Conservation (phyloP, 2,329 filamentous ascomycete genomes). For the Aspergillus neotritici region DNA sequence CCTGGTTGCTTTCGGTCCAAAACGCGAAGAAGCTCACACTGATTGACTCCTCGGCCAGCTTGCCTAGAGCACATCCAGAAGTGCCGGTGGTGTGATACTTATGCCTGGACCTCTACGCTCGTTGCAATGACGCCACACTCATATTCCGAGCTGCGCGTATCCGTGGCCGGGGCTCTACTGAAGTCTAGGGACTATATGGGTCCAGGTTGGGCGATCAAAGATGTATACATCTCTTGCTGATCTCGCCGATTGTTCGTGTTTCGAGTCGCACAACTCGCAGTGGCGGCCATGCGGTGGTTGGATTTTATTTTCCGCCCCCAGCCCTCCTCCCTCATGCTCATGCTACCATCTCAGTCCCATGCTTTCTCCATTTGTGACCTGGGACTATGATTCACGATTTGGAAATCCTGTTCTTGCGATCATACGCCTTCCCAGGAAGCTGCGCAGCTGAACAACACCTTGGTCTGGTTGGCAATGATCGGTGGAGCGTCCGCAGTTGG, state of each 20-base stretch:
- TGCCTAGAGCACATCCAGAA: conserved; percentile 1
- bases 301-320: conserved; percentile 21
- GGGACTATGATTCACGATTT: too few relatives aligned
- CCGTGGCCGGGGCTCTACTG: conserved; percentile 6
- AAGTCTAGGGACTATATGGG: conserved; percentile 1
- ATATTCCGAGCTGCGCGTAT: conserved; percentile 14
- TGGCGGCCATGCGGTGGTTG: conserved; percentile 29
- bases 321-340: background rate
- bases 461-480: conserved; percentile 13
- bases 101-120: conserved; percentile 1
- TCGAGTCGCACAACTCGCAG: conserved; percentile 21
- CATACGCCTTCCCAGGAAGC: background rate
- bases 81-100: conserved; percentile 1
- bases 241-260: conserved; percentile 13
- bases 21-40: too few relatives aligned
- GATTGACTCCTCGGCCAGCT: background rate
- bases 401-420: too few relatives aligned
- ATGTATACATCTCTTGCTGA: conserved; percentile 5
- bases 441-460: conserved; percentile 9
- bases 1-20: too few relatives aligned
- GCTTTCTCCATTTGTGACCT: background rate
- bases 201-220: conserved; percentile 5
- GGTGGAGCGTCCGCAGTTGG: conserved; percentile 7
- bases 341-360: conserved; percentile 1
- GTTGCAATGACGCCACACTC: conserved; percentile 11